Evolutionary conservation across 140 eudicot species (phyloP).

Genomic region (Senecio squalidus): DNA sequence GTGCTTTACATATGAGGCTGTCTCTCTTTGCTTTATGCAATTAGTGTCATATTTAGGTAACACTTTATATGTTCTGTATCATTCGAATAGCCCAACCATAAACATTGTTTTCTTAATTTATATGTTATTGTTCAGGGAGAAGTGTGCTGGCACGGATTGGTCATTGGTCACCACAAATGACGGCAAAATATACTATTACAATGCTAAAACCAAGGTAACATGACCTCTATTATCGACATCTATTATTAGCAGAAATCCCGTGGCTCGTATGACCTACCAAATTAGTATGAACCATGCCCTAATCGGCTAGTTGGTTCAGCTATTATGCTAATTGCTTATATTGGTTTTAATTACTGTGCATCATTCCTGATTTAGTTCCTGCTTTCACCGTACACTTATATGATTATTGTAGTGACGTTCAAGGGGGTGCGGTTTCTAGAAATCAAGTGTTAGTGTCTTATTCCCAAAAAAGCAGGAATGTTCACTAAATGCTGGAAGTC

Average conservation of each 20-base stretch:
- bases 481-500: neutral
- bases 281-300: neutral
- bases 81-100: neutral
- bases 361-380: neutral
- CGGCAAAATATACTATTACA: constrained; percentile 84
- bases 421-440: neutral
- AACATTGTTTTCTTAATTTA: constrained; percentile 4
- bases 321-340: neutral
- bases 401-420: neutral
- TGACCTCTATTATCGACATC: constrained; percentile 11
- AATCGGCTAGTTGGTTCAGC: neutral
- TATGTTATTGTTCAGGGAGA: constrained; percentile 58
- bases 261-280: neutral
- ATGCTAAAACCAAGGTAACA: constrained; percentile 63
- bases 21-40: constrained; percentile 9
- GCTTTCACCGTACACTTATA: neutral
- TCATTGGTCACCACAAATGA: constrained; percentile 83
- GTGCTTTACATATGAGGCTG: neutral
- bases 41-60: constrained; percentile 3
- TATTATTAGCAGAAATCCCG: neutral
- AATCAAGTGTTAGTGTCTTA: neutral
- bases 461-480: neutral
- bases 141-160: constrained; percentile 90
- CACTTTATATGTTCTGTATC: neutral
- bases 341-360: neutral